Evolutionary conservation across 441 rosid species (phyloP).

Genomic region (Populus hybrid): DNA sequence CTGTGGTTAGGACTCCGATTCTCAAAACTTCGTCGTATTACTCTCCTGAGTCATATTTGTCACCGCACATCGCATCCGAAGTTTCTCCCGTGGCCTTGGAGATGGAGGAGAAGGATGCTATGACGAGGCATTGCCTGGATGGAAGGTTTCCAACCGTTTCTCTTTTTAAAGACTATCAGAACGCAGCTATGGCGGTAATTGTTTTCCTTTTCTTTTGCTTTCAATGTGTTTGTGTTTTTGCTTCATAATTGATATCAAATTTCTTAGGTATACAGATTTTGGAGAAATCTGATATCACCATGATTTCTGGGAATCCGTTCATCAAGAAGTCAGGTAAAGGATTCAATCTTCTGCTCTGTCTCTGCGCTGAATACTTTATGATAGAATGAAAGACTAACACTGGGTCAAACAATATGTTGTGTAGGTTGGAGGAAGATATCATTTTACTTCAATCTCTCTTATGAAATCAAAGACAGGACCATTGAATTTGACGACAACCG

Average conservation of each 20-base stretch:
- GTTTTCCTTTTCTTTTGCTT: neutral
- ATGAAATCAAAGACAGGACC: constrained; percentile 80
- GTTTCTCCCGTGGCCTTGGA: constrained; percentile 37
- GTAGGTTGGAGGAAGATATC: constrained; percentile 97
- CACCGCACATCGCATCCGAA: constrained; percentile 56
- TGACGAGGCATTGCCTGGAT: constrained; percentile 64
- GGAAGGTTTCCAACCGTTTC: constrained; percentile 83
- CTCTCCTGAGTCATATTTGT: constrained; percentile 59
- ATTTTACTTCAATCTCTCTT: constrained; percentile 85
- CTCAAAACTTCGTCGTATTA: constrained; percentile 18
- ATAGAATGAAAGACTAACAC: constrained; percentile 15
- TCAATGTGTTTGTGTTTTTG: constrained; percentile 1
- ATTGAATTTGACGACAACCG: constrained; percentile 85
- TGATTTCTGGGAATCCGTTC: constrained; percentile 80
- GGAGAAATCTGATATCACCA: constrained; percentile 82
- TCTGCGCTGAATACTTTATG: neutral
- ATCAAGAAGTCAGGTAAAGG: constrained; percentile 86
- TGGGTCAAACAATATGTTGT: constrained; percentile 10
- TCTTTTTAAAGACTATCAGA: constrained; percentile 81
- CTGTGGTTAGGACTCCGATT: constrained; percentile 44
- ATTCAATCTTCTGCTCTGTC: neutral
- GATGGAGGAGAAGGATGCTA: constrained; percentile 37
- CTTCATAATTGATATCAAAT: neutral
- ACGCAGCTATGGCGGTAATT: constrained; percentile 81
- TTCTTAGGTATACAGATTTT: constrained; percentile 48